Evolutionary conservation across 2,329 filamentous ascomycete genomes (phyloP).

Genomic region (Apiospora rasikravindrae): DNA sequence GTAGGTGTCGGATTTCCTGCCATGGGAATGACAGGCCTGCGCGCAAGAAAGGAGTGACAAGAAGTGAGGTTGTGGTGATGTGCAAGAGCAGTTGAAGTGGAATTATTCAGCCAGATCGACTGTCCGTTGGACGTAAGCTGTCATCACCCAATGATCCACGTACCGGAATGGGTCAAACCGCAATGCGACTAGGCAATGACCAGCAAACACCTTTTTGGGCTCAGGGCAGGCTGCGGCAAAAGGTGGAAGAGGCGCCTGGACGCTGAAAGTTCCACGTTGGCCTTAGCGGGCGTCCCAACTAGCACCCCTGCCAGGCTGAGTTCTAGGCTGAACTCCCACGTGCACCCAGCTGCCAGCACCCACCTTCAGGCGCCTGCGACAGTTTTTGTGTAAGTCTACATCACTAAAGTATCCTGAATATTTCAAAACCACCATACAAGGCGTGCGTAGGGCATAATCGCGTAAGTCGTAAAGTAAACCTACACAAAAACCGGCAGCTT

Average conservation of each 20-base stretch:
- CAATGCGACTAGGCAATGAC: slow-evolving; percentile 3
- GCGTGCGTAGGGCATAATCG: neutral
- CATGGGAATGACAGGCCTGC: neutral
- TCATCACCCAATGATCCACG: slow-evolving; percentile 14
- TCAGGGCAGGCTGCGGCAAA: neutral
- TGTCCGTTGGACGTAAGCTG: neutral
- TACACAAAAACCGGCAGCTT: neutral
- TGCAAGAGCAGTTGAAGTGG: slow-evolving; percentile 2
- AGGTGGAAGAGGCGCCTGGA: neutral
- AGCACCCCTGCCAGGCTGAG: slow-evolving; percentile 1
- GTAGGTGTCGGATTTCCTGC: neutral
- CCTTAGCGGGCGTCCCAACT: slow-evolving; percentile 5
- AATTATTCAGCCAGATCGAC: slow-evolving; percentile 1
- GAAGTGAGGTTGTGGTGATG: slow-evolving; percentile 16
- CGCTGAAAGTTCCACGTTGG: slow-evolving; percentile 16
- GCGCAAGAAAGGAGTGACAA: slow-evolving; percentile 2
- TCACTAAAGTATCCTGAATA: too few relatives aligned
- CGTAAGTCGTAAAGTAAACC: neutral
- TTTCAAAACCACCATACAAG: neutral
- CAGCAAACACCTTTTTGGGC: slow-evolving; percentile 10
- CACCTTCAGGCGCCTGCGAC: neutral
- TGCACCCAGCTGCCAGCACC: neutral
- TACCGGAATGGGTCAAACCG: slow-evolving; percentile 10
- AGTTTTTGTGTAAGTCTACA: neutral
- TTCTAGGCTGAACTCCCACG: slow-evolving; percentile 6